Conservation (phyloP, 1,139 yeast species). For the Meyerozyma athensensis region DNA sequence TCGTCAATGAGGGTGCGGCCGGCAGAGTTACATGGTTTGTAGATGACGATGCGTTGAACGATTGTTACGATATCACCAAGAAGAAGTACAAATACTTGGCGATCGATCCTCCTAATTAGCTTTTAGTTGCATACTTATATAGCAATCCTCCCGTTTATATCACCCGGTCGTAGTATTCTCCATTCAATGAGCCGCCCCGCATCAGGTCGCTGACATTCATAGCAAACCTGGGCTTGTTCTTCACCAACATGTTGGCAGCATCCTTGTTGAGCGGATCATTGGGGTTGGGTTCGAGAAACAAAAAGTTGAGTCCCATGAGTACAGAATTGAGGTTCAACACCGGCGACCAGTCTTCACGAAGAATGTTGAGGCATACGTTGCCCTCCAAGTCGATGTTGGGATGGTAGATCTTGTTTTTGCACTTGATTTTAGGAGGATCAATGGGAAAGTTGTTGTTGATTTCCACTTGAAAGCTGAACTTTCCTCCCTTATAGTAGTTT, state of each 20-base stretch:
- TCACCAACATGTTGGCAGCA: slow-evolving; percentile 74
- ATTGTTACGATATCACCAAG: slow-evolving; percentile 68
- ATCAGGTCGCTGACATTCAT: slow-evolving; percentile 58
- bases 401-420: slow-evolving; percentile 73
- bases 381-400: slow-evolving; percentile 92
- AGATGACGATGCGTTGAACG: slow-evolving; percentile 89
- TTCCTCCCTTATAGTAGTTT: slow-evolving; percentile 73
- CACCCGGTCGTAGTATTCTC: slow-evolving; percentile 61
- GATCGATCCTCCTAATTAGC: slow-evolving; percentile 15
- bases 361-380: slow-evolving; percentile 83
- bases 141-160: background rate
- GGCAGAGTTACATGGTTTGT: slow-evolving; percentile 98
- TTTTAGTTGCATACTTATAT: background rate
- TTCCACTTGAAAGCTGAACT: slow-evolving; percentile 59
- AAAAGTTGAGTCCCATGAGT: slow-evolving; percentile 77
- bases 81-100: slow-evolving; percentile 64
- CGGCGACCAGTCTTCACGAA: slow-evolving; percentile 96
- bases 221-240: slow-evolving; percentile 52
- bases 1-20: slow-evolving; percentile 93
- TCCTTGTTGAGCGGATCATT: slow-evolving; percentile 88
- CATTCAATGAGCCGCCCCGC: slow-evolving; percentile 66
- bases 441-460: slow-evolving; percentile 79
- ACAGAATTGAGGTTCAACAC: slow-evolving; percentile 79
- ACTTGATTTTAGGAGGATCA: slow-evolving; percentile 83
- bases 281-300: slow-evolving; percentile 87